Conservation (phyloP, 139 green algal genomes). For the Asterochloris sp. region DNA sequence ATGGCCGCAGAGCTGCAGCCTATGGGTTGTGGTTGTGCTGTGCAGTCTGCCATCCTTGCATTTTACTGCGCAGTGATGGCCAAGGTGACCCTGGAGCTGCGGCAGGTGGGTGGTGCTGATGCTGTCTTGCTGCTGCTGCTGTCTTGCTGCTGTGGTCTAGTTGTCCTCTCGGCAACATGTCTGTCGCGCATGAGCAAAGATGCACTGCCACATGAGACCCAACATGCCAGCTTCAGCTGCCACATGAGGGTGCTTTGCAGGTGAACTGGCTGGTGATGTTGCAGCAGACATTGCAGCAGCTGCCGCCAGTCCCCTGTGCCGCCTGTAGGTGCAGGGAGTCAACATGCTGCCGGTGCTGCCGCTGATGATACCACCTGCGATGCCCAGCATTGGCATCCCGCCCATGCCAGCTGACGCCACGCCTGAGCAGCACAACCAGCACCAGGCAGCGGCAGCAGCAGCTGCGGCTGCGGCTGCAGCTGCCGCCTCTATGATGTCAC, state of each 20-base stretch:
- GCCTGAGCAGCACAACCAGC: constrained; percentile 17
- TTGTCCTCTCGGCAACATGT: no score
- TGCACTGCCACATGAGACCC: no score
- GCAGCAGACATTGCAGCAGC: not conserved
- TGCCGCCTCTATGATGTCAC: constrained; percentile 17
- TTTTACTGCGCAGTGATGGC: no score
- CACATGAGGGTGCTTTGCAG: no score
- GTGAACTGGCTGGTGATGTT: no score
- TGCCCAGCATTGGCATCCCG: constrained; percentile 13
- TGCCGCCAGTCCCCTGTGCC: not conserved
- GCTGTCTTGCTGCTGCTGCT: no score
- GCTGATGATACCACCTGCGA: constrained; percentile 26
- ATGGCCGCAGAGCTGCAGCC: not conserved
- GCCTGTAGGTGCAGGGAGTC: constrained; percentile 1
- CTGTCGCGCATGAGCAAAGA: no score
- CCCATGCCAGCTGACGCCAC: constrained; percentile 4
- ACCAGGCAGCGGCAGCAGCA: constrained; percentile 33
- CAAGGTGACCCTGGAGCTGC: no score
- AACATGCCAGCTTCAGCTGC: no score
- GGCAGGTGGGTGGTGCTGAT: no score
- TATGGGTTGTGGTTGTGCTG: not conserved
- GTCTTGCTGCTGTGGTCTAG: no score
- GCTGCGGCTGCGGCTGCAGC: constrained; percentile 37
- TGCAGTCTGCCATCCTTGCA: no score
- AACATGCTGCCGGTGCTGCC: constrained; percentile 29